phyloP scores from a whole-genome alignment of 176 grass and related monocot genomes.

The Triticum aestivum region IWGSC_CS_RefSeq_v2.1 NC_057814.1:76323597-76324096 shows the following conservation, averaged over 20 bases:
- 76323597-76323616: neutral
- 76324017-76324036: slow-evolving; percentile 95
- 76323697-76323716: neutral
- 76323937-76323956: neutral
- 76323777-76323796: neutral
- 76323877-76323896: neutral
- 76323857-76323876: neutral
- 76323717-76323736: slow-evolving; percentile 1
- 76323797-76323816: neutral
- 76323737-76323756: neutral
- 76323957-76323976: slow-evolving; percentile 49
- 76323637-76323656: neutral
- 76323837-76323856: neutral
- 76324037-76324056: slow-evolving; percentile 87
- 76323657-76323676: neutral
- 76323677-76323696: neutral
- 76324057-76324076: slow-evolving; percentile 79
- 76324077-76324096: slow-evolving; percentile 18
- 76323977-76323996: slow-evolving; percentile 82
- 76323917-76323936: neutral
- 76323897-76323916: neutral
- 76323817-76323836: neutral
- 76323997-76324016: slow-evolving; percentile 70
- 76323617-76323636: neutral
- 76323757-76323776: slow-evolving; percentile 5